A percentile compares a stretch with the other conserved stretches of the same genome.
Conservation (phyloP, 495 filamentous ascomycete species). For the Hyaloscypha variabilis region DNA sequence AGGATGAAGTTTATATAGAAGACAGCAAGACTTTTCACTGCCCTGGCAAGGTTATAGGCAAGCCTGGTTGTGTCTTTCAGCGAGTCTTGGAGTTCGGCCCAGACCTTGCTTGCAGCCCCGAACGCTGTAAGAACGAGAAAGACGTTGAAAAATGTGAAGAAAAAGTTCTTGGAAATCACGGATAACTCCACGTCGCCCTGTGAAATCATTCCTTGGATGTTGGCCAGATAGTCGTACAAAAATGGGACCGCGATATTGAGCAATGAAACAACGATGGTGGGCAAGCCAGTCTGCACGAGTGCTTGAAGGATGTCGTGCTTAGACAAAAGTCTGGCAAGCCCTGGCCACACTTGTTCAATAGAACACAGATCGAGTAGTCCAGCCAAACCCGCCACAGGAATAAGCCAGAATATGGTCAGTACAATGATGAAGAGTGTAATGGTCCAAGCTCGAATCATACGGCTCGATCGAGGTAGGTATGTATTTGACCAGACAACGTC, state of each 20-base stretch:
- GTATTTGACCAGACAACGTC: conserved; percentile 95
- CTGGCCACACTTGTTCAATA: conserved; percentile 71
- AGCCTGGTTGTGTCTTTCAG: conserved; percentile 79
- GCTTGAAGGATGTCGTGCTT: conserved; percentile 68
- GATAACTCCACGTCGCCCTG: conserved; percentile 95
- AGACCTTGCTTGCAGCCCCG: conserved; percentile 76
- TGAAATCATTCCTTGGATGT: conserved; percentile 91
- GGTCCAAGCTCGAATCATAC: conserved; percentile 76
- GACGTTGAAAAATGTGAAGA: conserved; percentile 99
- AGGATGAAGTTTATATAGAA: conserved; percentile 97
- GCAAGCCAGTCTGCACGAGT: conserved; percentile 84
- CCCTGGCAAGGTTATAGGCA: conserved; percentile 72
- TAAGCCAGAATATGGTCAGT: conserved; percentile 86
- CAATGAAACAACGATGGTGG: conserved; percentile 80
- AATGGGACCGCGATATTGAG: conserved; percentile 90
- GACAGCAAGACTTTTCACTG: conserved; percentile 68
- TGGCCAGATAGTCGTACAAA: conserved; percentile 90
- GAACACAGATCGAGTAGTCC: conserved; percentile 75
- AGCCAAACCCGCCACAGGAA: conserved; percentile 80
- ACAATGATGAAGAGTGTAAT: conserved; percentile 82
- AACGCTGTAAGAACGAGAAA: conserved; percentile 94
- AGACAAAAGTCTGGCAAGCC: conserved; percentile 67
- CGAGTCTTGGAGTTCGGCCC: conserved; percentile 68
- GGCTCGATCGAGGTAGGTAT: conserved; percentile 73
- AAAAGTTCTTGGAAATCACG: conserved; percentile 97